These are phyloP conservation scores for Dothistroma pini DNA, from an alignment of 2,329 filamentous ascomycete genomes.

Conservation along the genomic window DNA sequence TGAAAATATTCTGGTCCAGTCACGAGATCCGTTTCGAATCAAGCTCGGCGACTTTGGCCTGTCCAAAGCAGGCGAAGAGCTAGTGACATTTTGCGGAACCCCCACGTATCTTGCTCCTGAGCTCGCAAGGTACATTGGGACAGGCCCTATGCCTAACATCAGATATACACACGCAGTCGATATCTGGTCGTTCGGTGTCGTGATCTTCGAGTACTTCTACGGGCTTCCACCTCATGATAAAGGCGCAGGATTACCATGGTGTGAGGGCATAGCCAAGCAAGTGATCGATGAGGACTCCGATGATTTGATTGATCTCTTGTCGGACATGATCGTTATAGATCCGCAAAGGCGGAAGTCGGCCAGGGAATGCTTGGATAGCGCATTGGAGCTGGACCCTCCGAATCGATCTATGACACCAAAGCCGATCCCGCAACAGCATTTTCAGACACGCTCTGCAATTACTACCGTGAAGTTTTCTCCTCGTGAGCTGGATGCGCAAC, in stretches of 20 bases:
- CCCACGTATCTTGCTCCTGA: slow-evolving; percentile 6
- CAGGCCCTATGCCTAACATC: background rate
- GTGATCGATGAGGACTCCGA: background rate
- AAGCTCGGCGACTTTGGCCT: slow-evolving; percentile 13
- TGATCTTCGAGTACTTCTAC: slow-evolving; percentile 6
- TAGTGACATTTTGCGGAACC: slow-evolving; percentile 6
- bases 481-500: background rate
- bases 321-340: background rate
- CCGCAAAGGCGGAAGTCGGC: background rate
- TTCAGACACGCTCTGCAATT: background rate
- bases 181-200: slow-evolving; percentile 10
- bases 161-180: slow-evolving; percentile 8
- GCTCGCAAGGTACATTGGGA: background rate
- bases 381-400: background rate
- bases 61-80: slow-evolving; percentile 9
- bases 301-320: background rate
- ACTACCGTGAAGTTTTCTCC: background rate
- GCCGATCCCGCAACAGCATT: background rate
- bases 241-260: background rate
- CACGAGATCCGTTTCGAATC: slow-evolving; percentile 3
- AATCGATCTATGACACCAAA: background rate
- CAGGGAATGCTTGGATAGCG: background rate
- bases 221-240: background rate
- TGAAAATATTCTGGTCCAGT: slow-evolving; percentile 9
- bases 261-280: background rate